phyloP scores from a whole-genome alignment of 2,329 filamentous ascomycete genomes.

The Scedosporium aurantiacum region DNA sequence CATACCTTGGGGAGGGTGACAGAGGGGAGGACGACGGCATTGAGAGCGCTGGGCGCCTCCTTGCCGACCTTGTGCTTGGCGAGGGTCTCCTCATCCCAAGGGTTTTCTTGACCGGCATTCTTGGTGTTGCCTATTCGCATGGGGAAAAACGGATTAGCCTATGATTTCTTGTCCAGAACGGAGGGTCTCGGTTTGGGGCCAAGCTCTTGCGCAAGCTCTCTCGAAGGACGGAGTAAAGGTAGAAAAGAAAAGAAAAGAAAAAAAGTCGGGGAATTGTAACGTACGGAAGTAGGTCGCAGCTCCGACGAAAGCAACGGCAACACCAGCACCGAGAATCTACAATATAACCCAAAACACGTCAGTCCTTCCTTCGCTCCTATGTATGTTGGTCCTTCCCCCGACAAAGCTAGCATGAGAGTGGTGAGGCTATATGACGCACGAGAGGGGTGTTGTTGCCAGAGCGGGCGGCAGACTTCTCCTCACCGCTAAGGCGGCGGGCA shows the following conservation, averaged over 20 bases:
- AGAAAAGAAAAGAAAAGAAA: not conserved
- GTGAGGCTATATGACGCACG: conserved; percentile 25
- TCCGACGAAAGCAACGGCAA: conserved; percentile 77
- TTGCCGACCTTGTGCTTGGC: conserved; percentile 61
- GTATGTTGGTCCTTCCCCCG: not conserved
- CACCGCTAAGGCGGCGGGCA: conserved; percentile 34
- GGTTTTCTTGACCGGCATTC: conserved; percentile 63
- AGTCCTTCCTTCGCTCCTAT: conserved; percentile 1
- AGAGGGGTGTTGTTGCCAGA: conserved; percentile 1
- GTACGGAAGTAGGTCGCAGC: conserved; percentile 84
- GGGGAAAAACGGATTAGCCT: not conserved
- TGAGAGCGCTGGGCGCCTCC: conserved; percentile 89
- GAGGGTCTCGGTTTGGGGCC: no score
- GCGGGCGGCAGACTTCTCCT: conserved; percentile 9
- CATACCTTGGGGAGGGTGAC: conserved; percentile 82
- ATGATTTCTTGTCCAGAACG: not conserved
- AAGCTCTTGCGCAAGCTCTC: no score
- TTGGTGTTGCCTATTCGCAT: conserved; percentile 74
- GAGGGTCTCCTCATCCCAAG: conserved; percentile 49
- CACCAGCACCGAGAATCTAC: conserved; percentile 82
- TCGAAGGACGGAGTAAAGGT: no score
- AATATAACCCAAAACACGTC: conserved; percentile 6
- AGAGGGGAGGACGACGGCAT: conserved; percentile 87
- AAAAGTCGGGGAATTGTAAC: conserved; percentile 6
- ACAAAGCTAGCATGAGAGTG: no score